Conservation (phyloP, 2,329 filamentous ascomycete genomes). For the Alternaria panax region DNA sequence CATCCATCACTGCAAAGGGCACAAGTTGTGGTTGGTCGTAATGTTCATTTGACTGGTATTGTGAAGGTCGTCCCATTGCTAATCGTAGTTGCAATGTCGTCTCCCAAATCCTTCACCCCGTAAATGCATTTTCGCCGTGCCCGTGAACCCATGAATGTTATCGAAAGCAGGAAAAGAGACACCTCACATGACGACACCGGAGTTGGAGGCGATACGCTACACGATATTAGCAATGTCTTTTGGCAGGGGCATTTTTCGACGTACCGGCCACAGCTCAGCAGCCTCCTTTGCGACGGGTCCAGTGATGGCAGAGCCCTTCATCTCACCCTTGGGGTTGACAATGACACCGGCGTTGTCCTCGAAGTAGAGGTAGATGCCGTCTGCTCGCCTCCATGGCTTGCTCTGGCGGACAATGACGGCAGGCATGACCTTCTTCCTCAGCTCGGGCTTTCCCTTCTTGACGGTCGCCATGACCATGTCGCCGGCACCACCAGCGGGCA, state of each 20-base stretch:
- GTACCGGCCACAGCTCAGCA: constrained; percentile 97
- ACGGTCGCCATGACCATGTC: constrained; percentile 99
- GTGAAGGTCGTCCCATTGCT: constrained; percentile 49
- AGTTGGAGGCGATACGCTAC: constrained; percentile 99
- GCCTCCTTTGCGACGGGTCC: constrained; percentile 99
- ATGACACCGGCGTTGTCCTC: constrained; percentile 99
- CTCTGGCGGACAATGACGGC: constrained; percentile 98
- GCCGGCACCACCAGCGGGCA: constrained; percentile 96
- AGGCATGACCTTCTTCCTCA: constrained; percentile 99
- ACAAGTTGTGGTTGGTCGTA: constrained; percentile 31
- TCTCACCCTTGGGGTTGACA: constrained; percentile 99
- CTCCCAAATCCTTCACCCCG: constrained; percentile 45
- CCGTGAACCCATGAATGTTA: constrained; percentile 50
- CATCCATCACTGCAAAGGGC: constrained; percentile 7
- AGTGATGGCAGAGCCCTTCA: constrained; percentile 99
- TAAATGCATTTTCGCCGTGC: constrained; percentile 52
- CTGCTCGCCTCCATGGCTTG: constrained; percentile 99
- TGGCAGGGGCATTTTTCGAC: constrained; percentile 46
- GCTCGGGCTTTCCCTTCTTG: constrained; percentile 99
- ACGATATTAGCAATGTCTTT: constrained; percentile 40
- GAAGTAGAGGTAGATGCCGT: constrained; percentile 99
- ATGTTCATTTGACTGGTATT: constrained; percentile 46
- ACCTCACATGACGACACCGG: constrained; percentile 98
- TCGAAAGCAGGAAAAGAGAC: constrained; percentile 50
- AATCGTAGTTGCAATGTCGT: constrained; percentile 44